Evolutionary conservation across 2,329 filamentous ascomycete genomes (phyloP).

Genomic region (Botrytis elliptica): DNA sequence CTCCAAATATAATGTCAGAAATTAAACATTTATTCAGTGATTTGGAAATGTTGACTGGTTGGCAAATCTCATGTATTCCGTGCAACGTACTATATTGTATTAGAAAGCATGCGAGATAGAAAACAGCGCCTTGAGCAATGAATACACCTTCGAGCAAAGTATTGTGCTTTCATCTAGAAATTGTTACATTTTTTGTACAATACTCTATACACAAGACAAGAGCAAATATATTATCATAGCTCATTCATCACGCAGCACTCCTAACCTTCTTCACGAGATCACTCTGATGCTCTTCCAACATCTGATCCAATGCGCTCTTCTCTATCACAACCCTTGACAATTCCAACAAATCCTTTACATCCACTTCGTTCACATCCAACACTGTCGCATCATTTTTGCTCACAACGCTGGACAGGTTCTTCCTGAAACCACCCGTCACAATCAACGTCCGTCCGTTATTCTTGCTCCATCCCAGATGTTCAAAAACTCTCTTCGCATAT

Average conservation of each 20-base stretch:
- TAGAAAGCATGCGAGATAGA: background rate
- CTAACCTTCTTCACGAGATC: conserved; percentile 48
- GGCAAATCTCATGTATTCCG: background rate
- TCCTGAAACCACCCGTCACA: conserved; percentile 62
- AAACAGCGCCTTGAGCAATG: background rate
- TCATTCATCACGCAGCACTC: conserved; percentile 29
- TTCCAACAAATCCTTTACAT: conserved; percentile 92
- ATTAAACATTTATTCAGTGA: background rate
- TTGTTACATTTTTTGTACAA: conserved; percentile 19
- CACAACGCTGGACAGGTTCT: conserved; percentile 66
- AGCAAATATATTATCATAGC: conserved; percentile 12
- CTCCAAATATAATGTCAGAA: background rate
- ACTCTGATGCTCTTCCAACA: conserved; percentile 71
- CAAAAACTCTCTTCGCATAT: conserved; percentile 67
- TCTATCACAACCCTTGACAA: conserved; percentile 84
- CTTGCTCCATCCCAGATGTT: conserved; percentile 65
- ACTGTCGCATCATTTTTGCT: conserved; percentile 63
- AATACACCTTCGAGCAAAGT: background rate
- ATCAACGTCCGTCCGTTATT: conserved; percentile 69
- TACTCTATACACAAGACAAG: conserved; percentile 13
- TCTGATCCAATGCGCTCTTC: conserved; percentile 70
- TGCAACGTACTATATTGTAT: background rate
- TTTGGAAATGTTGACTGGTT: background rate
- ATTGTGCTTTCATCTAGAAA: conserved; percentile 4
- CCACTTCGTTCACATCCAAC: conserved; percentile 73